These are phyloP conservation scores for Graphilbum ipis-grandicollis DNA, from an alignment of 2,329 filamentous ascomycete genomes.

Conservation along the genomic window DNA sequence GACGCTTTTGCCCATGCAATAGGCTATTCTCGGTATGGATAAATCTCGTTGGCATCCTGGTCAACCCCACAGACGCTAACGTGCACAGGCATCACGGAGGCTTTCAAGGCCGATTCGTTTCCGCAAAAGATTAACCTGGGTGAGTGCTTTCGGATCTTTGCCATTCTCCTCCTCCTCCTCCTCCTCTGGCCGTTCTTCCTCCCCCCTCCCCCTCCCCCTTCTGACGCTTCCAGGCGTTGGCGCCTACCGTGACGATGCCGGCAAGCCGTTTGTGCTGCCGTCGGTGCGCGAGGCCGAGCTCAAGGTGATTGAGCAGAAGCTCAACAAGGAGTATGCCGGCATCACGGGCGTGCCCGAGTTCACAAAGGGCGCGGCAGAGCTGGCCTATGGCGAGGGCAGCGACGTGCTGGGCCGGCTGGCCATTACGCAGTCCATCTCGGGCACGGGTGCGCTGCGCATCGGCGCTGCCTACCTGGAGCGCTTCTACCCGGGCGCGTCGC, in stretches of 20 bases:
- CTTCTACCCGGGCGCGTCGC: constrained; percentile 62
- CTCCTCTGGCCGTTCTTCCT: no score
- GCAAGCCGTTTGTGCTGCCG: constrained; percentile 94
- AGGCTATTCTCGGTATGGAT: constrained; percentile 60
- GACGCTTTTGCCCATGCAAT: constrained; percentile 7
- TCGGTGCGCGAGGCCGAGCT: constrained; percentile 82
- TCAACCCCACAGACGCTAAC: constrained; percentile 2
- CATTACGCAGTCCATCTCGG: constrained; percentile 96
- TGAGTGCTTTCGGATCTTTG: constrained; percentile 15
- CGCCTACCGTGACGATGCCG: constrained; percentile 94
- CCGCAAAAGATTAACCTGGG: constrained; percentile 95
- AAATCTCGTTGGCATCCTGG: neutral
- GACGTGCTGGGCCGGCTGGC: constrained; percentile 61
- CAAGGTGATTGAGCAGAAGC: constrained; percentile 56
- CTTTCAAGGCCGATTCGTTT: constrained; percentile 93
- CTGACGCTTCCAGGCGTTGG: constrained; percentile 54
- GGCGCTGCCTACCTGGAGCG: constrained; percentile 84
- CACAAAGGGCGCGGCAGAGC: constrained; percentile 75
- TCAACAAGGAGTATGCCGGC: constrained; percentile 96
- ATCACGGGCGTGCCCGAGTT: constrained; percentile 94
- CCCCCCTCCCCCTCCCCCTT: constrained; percentile 1
- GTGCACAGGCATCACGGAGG: constrained; percentile 77
- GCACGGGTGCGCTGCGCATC: constrained; percentile 88
- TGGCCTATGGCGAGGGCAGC: constrained; percentile 73
- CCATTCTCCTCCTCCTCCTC: constrained; percentile 5